Evolutionary conservation across 2,329 filamentous ascomycete species (phyloP), one percentile per base, ranked within the genome.

Genomic region (Alternaria consortialis): DNA sequence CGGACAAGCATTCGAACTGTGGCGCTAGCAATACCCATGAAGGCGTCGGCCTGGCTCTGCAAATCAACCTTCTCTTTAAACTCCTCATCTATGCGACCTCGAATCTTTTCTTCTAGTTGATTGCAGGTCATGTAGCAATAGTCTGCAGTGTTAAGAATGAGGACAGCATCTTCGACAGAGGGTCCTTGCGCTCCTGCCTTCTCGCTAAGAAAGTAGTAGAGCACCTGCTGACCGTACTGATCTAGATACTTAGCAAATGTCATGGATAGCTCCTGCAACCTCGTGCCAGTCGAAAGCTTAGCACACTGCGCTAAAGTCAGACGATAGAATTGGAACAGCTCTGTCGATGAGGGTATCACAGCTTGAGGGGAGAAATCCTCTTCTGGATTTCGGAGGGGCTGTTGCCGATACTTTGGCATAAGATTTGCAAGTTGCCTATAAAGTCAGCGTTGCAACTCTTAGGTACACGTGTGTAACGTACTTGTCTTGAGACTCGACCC

Each of bases 261-360:
- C 69, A 86, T 91, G 0, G 93, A 91, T 8, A 99, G 82, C 66
- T 99, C 94, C 11, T 96, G 84, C 42, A 99, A 82, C 40, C 93
- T 88, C 56, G 91, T 89, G n/a, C 93, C 91, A 0, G 94, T 97
- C 0, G 95, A 98, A 1, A 99, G 85, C 78, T 97, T 98, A 4
- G 95, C 93, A 79, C 95, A 99, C 80, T 99, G 95, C 4, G 93
- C 93, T 36, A 99, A 82, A 0, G 93, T 94, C 60, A 94, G 87
- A 63, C 97, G 93, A 81, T 99, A 99, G 76, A 97, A 97, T 73
- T 97, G 93, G 80, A 99, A 99, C 0, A 99, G 86, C 75, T 99
- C 95, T 46, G 97, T 97, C 4, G 95, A 97, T 0, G 95, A 98
- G 2, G 91, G 85, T 59, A 97, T 94, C 58, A 99, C 94, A 44